Conservation (phyloP, 2,329 filamentous ascomycete genomes). For the Paraconiothyrium brasiliense region DNA sequence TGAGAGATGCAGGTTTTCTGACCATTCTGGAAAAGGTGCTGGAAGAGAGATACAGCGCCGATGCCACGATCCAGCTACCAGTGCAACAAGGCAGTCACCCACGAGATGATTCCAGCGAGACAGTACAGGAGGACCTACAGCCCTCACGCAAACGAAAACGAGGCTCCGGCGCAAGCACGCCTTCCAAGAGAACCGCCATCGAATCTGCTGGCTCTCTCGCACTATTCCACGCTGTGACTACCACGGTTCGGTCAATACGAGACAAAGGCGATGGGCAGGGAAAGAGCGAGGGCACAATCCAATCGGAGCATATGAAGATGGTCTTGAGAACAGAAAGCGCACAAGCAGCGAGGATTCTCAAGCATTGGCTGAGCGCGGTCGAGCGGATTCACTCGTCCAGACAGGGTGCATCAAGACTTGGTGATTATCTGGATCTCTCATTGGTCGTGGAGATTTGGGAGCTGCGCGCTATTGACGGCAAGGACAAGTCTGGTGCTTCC, state of each 20-base stretch:
- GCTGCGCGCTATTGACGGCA: slow-evolving; percentile 36
- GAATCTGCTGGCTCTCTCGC: slow-evolving; percentile 22
- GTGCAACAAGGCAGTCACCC: slow-evolving; percentile 22
- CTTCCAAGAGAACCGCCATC: slow-evolving; percentile 28
- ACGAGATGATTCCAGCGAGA: slow-evolving; percentile 40
- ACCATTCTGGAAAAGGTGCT: slow-evolving; percentile 72
- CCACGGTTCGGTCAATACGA: slow-evolving; percentile 32
- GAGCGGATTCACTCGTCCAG: slow-evolving; percentile 21
- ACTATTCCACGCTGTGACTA: slow-evolving; percentile 37
- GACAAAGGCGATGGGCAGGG: slow-evolving; percentile 24
- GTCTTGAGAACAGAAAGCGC: slow-evolving; percentile 44
- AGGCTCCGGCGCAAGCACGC: slow-evolving; percentile 26
- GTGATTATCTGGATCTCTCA: slow-evolving; percentile 32
- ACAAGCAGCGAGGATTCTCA: slow-evolving; percentile 48
- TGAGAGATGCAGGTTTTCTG: slow-evolving; percentile 76
- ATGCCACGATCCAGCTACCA: slow-evolving; percentile 15
- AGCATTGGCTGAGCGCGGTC: slow-evolving; percentile 45
- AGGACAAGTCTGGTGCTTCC: slow-evolving; percentile 40
- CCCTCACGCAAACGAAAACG: slow-evolving; percentile 50
- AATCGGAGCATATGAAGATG: slow-evolving; percentile 48
- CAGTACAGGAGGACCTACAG: slow-evolving; percentile 32
- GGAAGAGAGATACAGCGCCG: slow-evolving; percentile 58
- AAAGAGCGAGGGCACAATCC: slow-evolving; percentile 30
- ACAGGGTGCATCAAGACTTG: not conserved
- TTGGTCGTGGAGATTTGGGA: slow-evolving; percentile 47